These are phyloP conservation scores for Gymnopilus junonius DNA, from an alignment of 768 basidiomycete genomes.

Conservation along the genomic window DNA sequence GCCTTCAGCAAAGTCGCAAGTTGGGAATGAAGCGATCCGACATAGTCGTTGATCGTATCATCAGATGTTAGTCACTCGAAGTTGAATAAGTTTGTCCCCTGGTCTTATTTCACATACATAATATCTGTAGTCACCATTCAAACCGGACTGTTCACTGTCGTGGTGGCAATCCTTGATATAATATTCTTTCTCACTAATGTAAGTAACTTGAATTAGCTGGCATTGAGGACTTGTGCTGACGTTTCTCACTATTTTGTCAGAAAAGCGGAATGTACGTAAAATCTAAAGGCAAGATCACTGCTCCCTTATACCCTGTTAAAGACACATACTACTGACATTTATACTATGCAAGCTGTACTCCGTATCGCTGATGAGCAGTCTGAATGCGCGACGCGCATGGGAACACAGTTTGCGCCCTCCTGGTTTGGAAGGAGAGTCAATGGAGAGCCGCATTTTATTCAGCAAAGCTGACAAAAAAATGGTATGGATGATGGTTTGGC, in stretches of 20 bases:
- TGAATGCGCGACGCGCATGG: neutral
- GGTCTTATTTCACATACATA: neutral
- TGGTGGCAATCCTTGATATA: neutral
- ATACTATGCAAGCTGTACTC: slow-evolving; percentile 2
- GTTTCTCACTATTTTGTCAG: neutral
- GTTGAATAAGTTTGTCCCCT: neutral
- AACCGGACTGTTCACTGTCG: slow-evolving; percentile 2
- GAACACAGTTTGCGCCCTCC: neutral
- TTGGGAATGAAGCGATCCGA: slow-evolving; percentile 1
- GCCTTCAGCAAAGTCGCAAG: neutral
- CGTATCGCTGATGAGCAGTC: slow-evolving; percentile 5
- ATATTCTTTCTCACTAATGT: slow-evolving; percentile 2
- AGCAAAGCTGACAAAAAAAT: neutral
- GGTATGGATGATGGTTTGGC: neutral
- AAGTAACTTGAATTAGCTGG: neutral
- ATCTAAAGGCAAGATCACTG: too few species aligned
- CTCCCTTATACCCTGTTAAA: neutral
- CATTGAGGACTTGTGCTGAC: too few species aligned
- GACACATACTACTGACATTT: slow-evolving; percentile 1
- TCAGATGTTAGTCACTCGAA: neutral
- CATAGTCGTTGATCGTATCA: slow-evolving; percentile 3
- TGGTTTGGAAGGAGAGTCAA: neutral
- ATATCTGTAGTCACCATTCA: neutral
- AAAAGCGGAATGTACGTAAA: neutral
- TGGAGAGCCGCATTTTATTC: neutral